Evolutionary conservation across 805 yeast genomes (phyloP).

Genomic region (Suhomyces pyralidae): DNA sequence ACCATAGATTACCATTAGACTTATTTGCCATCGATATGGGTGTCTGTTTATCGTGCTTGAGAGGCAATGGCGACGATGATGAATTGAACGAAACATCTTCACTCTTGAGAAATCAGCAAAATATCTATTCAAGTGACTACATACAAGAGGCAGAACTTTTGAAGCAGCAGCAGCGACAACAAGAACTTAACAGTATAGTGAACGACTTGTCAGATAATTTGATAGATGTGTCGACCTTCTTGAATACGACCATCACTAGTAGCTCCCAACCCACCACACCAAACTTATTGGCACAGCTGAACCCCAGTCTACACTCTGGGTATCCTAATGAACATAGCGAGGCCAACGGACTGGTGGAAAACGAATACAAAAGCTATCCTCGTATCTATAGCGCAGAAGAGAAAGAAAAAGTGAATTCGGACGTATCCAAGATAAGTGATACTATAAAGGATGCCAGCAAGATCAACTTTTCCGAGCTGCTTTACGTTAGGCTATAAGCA

Average conservation of each 20-base stretch:
- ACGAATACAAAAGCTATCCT: slow-evolving; percentile 10
- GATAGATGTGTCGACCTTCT: slow-evolving; percentile 14
- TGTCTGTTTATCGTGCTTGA: slow-evolving; percentile 46
- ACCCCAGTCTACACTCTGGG: slow-evolving; percentile 3
- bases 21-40: slow-evolving; percentile 36
- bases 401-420: slow-evolving; percentile 7
- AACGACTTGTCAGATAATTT: slow-evolving; percentile 29
- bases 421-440: slow-evolving; percentile 5
- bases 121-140: slow-evolving; percentile 28
- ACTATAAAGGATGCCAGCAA: slow-evolving; percentile 11
- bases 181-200: slow-evolving; percentile 45
- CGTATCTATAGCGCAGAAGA: slow-evolving; percentile 8
- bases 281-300: slow-evolving; percentile 1
- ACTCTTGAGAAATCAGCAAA: slow-evolving; percentile 24
- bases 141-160: slow-evolving; percentile 34
- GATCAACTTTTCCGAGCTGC: slow-evolving; percentile 8
- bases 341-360: neutral
- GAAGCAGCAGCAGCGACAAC: slow-evolving; percentile 45
- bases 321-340: slow-evolving; percentile 5
- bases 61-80: slow-evolving; percentile 32
- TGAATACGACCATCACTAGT: slow-evolving; percentile 8
- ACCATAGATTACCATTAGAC: neutral
- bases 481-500: slow-evolving; percentile 12
- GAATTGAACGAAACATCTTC: slow-evolving; percentile 41
- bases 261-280: slow-evolving; percentile 4